phyloP scores from a whole-genome alignment of 495 filamentous ascomycete genomes.

The Tuber indicum region DNA sequence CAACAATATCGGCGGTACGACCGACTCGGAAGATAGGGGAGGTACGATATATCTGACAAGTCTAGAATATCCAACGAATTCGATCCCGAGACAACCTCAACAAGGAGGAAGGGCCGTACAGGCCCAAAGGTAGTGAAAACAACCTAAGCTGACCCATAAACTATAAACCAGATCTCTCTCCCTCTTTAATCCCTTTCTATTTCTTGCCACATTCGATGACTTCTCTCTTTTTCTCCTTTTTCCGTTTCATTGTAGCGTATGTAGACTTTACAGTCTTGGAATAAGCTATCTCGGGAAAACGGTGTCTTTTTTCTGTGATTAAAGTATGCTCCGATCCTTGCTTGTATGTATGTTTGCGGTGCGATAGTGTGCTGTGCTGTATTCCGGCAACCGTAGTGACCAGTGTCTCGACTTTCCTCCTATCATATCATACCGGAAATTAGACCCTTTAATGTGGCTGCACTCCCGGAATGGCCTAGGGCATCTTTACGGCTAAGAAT shows the following conservation, averaged over 20 bases:
- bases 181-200: background rate
- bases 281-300: background rate
- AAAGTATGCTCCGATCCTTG: too few relatives aligned
- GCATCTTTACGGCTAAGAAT: too few relatives aligned
- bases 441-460: too few relatives aligned
- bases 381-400: too few relatives aligned
- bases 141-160: background rate
- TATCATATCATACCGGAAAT: too few relatives aligned
- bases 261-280: background rate
- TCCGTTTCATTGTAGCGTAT: background rate
- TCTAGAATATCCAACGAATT: background rate
- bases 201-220: background rate
- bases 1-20: background rate
- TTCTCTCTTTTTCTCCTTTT: background rate
- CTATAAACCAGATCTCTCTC: background rate
- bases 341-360: too few relatives aligned
- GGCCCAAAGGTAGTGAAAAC: background rate
- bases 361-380: too few relatives aligned
- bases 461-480: too few relatives aligned
- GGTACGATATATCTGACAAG: background rate
- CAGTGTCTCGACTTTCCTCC: too few relatives aligned
- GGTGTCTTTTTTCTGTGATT: background rate
- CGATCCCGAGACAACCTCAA: background rate
- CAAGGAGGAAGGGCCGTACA: background rate
- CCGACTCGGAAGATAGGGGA: background rate